phyloP scores from a whole-genome alignment of 352 stramenopile species.

The Pythium monospermum region DNA sequence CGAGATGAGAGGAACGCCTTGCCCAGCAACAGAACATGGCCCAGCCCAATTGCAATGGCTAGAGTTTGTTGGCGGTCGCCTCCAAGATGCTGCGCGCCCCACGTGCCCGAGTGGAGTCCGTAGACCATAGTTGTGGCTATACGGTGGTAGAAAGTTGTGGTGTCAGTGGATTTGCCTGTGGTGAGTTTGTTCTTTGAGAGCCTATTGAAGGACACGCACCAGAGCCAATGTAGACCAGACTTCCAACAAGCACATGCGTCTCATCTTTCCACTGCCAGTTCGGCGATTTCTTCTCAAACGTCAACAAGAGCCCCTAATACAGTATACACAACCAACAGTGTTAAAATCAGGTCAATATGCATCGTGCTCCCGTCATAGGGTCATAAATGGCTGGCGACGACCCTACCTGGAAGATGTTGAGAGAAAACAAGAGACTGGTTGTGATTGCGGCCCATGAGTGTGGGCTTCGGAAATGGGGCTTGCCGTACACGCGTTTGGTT shows the following conservation, averaged over 20 bases:
- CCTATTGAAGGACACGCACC: slow-evolving; percentile 13
- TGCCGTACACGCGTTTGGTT: slow-evolving; percentile 23
- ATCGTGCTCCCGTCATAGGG: no score
- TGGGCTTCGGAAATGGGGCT: slow-evolving; percentile 36
- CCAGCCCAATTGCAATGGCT: slow-evolving; percentile 39
- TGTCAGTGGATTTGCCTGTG: no score
- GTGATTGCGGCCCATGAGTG: slow-evolving; percentile 57
- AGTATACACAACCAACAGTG: neutral
- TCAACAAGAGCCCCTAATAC: slow-evolving; percentile 49
- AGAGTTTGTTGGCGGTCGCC: slow-evolving; percentile 40
- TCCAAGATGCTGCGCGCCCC: slow-evolving; percentile 29
- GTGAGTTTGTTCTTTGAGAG: neutral
- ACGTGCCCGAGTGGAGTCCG: slow-evolving; percentile 41
- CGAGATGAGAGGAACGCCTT: slow-evolving; percentile 16
- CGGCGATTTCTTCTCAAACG: slow-evolving; percentile 37
- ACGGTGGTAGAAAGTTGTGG: neutral
- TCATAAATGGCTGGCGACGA: no score
- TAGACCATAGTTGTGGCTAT: slow-evolving; percentile 41
- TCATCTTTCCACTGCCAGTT: slow-evolving; percentile 79
- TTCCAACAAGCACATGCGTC: slow-evolving; percentile 55
- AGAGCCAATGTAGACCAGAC: slow-evolving; percentile 50
- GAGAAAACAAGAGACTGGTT: slow-evolving; percentile 44
- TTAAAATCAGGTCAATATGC: neutral
- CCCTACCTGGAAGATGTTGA: slow-evolving; percentile 57
- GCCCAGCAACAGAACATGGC: slow-evolving; percentile 40